Percentiles rank a stretch among this genome's conserved stretches.
Conservation (phyloP, 352 stramenopile species). For the Globisporangium camurandrum region DNA sequence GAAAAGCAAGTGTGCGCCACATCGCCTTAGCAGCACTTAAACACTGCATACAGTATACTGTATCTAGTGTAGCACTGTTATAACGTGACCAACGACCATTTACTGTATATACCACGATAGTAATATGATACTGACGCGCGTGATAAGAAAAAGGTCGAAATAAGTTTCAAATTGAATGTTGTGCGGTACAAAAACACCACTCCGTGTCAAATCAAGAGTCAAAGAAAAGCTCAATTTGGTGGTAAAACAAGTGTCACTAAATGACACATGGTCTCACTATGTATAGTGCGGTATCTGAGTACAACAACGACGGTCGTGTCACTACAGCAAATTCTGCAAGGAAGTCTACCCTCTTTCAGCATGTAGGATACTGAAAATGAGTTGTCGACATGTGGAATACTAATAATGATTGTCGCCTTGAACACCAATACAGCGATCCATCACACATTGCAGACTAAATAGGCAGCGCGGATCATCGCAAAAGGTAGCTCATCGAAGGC, state of each 20-base stretch:
- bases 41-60: too few species aligned
- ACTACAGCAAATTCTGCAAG: neutral
- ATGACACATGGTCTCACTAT: neutral
- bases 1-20: too few species aligned
- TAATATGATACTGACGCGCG: too few species aligned
- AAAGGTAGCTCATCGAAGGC: neutral
- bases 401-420: neutral
- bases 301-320: neutral
- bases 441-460: neutral
- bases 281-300: neutral
- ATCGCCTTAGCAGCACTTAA: too few species aligned
- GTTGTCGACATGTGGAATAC: too few species aligned
- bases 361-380: neutral
- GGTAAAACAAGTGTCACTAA: neutral
- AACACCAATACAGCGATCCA: neutral
- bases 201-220: neutral
- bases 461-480: neutral
- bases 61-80: too few species aligned
- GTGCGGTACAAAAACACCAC: too few species aligned
- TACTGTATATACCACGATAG: too few species aligned
- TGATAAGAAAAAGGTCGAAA: too few species aligned
- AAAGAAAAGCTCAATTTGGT: neutral
- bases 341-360: neutral
- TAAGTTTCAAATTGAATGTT: too few species aligned
- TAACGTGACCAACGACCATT: too few species aligned